phyloP scores from a whole-genome alignment of 495 filamentous ascomycete genomes.

The Trichodelitschia bisporula region DNA sequence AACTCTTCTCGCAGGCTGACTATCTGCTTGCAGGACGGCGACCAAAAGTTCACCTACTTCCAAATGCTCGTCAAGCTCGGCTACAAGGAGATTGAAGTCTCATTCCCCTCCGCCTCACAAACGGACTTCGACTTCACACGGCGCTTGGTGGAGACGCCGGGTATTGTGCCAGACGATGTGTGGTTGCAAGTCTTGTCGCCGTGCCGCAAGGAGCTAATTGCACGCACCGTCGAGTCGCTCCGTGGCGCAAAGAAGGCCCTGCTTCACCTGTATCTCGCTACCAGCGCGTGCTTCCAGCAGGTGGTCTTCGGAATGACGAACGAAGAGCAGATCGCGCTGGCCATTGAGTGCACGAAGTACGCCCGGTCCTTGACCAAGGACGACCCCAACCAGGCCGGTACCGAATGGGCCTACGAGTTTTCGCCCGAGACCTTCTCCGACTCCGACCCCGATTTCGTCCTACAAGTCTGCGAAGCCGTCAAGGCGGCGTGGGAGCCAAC shows the following conservation, averaged over 20 bases:
- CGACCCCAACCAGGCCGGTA: constrained; percentile 46
- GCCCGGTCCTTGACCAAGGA: constrained; percentile 89
- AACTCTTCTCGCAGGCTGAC: constrained; percentile 2
- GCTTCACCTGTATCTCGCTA: constrained; percentile 89
- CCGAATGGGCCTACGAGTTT: constrained; percentile 91
- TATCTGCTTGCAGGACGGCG: constrained; percentile 36
- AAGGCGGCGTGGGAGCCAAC: constrained; percentile 87
- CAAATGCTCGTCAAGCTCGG: constrained; percentile 80
- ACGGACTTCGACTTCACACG: constrained; percentile 92
- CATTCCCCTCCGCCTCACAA: constrained; percentile 81
- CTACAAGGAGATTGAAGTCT: constrained; percentile 97
- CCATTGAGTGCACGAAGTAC: constrained; percentile 65
- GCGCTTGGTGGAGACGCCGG: constrained; percentile 66
- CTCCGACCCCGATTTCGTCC: constrained; percentile 57
- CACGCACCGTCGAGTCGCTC: constrained; percentile 70
- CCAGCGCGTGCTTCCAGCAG: constrained; percentile 73
- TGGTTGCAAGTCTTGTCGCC: constrained; percentile 89
- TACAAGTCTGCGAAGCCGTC: constrained; percentile 77
- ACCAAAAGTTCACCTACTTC: constrained; percentile 90
- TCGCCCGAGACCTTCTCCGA: constrained; percentile 94
- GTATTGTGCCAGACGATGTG: constrained; percentile 72
- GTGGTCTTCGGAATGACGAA: constrained; percentile 77
- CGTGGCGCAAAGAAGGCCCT: constrained; percentile 88
- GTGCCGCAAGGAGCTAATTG: constrained; percentile 81
- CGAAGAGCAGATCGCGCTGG: constrained; percentile 57